These are phyloP conservation scores for Rhizodiscina lignyota DNA, from an alignment of 495 filamentous ascomycete genomes.

Conservation along the genomic window DNA sequence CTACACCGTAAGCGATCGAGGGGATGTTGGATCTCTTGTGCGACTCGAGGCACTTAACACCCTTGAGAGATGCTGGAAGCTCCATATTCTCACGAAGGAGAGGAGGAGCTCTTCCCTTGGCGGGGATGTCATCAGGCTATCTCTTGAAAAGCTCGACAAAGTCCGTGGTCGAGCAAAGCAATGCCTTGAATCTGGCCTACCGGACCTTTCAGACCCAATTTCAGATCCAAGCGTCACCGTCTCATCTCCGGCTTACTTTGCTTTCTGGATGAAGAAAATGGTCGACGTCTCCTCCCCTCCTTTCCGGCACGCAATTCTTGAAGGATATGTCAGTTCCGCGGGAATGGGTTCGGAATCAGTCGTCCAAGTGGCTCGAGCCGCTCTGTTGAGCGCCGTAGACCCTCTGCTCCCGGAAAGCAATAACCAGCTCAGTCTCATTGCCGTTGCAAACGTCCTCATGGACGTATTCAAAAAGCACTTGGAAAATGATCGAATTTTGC, in stretches of 20 bases:
- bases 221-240: too few relatives aligned
- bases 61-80: constrained; percentile 17
- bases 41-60: constrained; percentile 61
- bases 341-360: constrained; percentile 72
- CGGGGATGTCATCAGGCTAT: constrained; percentile 43
- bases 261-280: constrained; percentile 7
- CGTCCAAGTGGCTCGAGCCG: constrained; percentile 53
- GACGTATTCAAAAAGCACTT: constrained; percentile 29
- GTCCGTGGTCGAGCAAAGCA: constrained; percentile 52
- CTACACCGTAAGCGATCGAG: constrained; percentile 71
- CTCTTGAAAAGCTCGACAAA: constrained; percentile 78
- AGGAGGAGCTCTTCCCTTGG: constrained; percentile 10
- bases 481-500: constrained; percentile 48
- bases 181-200: constrained; percentile 9
- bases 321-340: constrained; percentile 68
- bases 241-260: constrained; percentile 20
- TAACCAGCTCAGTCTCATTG: constrained; percentile 17
- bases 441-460: constrained; percentile 26
- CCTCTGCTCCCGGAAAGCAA: constrained; percentile 19
- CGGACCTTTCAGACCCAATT: constrained; percentile 3
- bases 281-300: constrained; percentile 14
- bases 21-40: constrained; percentile 76
- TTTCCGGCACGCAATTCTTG: constrained; percentile 31
- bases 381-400: constrained; percentile 31
- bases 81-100: constrained; percentile 14